Evolutionary conservation across 2,329 filamentous ascomycete species (phyloP), one percentile per base, ranked within the genome.

Genomic region (Paraphaeosphaeria minitans): DNA sequence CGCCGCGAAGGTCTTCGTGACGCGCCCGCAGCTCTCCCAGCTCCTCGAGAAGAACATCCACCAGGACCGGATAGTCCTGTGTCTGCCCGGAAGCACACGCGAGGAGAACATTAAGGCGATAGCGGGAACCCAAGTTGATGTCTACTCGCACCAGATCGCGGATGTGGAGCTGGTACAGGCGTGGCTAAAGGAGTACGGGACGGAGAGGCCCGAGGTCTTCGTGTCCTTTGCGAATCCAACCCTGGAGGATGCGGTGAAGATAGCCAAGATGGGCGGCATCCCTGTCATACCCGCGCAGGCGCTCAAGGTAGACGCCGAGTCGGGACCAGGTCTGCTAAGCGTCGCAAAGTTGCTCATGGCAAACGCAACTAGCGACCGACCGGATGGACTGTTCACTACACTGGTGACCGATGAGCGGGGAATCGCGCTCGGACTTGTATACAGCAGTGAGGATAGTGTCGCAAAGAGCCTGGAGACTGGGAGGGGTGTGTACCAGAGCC

Each of bases 381-480:
- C 87, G 4, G 96, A 97, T 73, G 89, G 90, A 9, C 84, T 99
- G 9, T 87, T 96, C 66, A 89, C 95, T 1, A 99, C 95, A 0
- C 85, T 97, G 4, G 95, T 99, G 8, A 93, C 91, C 1, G 92
- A 99, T 73, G 92, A 97, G 81, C 83, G 89, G 50, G 93, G 93
- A 1, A 82, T 90, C 21, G 91, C 92, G 9, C 81, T 99, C 14
- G 95, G 95, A 0, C 80, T 99, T 64, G 95, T 97, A 19, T 99
- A 97, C 82, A 97, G 93, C 78, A 97, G 91, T 72, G 87, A 90
- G 63, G 91, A 96, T 77, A 98, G 94, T 74, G 87, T 99, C 35
- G 83, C 87, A 9, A 94, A 96, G 79, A 94, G 94, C 39, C 75
- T 99, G 60, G 87, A 86, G 70, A 96, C 92, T 8, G 88, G 89